These are phyloP conservation scores for Boletus sensibilis DNA, from an alignment of 768 basidiomycete species.

Conservation along the genomic window DNA sequence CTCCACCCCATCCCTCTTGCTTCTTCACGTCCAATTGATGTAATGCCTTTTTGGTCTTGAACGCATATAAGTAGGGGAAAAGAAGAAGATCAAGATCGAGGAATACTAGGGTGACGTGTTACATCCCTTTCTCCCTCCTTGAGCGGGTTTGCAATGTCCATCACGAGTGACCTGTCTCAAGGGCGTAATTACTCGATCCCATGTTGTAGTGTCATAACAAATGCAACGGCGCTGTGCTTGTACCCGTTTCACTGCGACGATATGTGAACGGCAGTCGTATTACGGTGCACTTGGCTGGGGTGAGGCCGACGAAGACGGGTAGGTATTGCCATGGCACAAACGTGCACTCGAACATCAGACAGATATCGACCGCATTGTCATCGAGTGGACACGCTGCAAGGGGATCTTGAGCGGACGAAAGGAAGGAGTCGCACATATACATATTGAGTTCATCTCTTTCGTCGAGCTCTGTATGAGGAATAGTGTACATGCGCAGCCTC, in stretches of 20 bases:
- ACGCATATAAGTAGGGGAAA: not conserved
- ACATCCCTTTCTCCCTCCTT: not conserved
- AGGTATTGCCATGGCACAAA: no score
- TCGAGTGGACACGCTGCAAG: no score
- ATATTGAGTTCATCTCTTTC: not conserved
- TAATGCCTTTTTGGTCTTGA: not conserved
- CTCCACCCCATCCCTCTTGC: no score
- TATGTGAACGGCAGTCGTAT: not conserved
- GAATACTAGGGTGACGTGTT: not conserved
- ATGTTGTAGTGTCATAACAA: not conserved
- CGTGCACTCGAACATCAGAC: not conserved
- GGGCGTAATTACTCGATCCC: not conserved
- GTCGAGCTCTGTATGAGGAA: not conserved
- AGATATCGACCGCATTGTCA: no score
- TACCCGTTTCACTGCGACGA: not conserved
- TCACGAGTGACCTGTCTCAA: not conserved
- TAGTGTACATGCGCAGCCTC: not conserved
- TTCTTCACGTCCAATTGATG: not conserved
- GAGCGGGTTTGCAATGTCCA: not conserved
- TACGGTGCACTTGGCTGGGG: not conserved
- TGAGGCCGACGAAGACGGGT: no score
- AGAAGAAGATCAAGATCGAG: constrained; percentile 21
- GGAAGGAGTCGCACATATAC: no score
- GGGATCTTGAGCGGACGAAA: no score
- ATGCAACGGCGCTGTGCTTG: not conserved